phyloP scores from a whole-genome alignment of 371 early-diverging fungal species.

The Basidiobolus heterosporus region DNA sequence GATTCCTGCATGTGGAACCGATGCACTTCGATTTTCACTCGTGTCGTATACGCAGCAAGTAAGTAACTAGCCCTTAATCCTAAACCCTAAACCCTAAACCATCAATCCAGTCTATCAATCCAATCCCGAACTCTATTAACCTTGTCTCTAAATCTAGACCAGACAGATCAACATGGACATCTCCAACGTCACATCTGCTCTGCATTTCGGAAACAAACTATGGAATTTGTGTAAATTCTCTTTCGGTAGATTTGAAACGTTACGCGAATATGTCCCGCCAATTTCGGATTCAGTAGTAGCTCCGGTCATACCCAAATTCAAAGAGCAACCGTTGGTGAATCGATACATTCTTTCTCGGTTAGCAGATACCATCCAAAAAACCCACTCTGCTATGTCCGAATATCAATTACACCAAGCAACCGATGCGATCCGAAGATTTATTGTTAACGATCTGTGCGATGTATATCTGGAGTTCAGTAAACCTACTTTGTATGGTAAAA shows the following conservation, averaged over 20 bases:
- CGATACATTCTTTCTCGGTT: slow-evolving; percentile 74
- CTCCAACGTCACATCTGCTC: slow-evolving; percentile 75
- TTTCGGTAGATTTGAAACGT: slow-evolving; percentile 22
- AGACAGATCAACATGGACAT: slow-evolving; percentile 95
- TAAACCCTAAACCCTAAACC: not conserved
- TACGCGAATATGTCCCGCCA: slow-evolving; percentile 3
- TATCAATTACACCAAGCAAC: slow-evolving; percentile 76
- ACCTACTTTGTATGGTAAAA: slow-evolving; percentile 27
- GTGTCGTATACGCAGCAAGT: slow-evolving; percentile 71
- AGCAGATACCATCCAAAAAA: slow-evolving; percentile 43
- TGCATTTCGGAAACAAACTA: slow-evolving; percentile 95
- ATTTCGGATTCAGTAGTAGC: not conserved
- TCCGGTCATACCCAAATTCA: not conserved
- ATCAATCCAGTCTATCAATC: not conserved
- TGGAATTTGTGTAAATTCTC: slow-evolving; percentile 90
- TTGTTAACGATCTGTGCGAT: slow-evolving; percentile 89
- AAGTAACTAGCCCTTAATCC: not conserved
- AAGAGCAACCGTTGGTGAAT: slow-evolving; percentile 48
- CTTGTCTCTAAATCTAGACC: slow-evolving; percentile 20
- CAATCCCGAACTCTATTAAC: not conserved
- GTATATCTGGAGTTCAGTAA: slow-evolving; percentile 81
- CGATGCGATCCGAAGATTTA: slow-evolving; percentile 68
- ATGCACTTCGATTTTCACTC: slow-evolving; percentile 85
- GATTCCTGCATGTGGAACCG: slow-evolving; percentile 92
- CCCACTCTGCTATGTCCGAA: slow-evolving; percentile 44